These are phyloP conservation scores for Candida tetrigidarum DNA, from an alignment of 1,139 yeast genomes.

Conservation along the genomic window DNA sequence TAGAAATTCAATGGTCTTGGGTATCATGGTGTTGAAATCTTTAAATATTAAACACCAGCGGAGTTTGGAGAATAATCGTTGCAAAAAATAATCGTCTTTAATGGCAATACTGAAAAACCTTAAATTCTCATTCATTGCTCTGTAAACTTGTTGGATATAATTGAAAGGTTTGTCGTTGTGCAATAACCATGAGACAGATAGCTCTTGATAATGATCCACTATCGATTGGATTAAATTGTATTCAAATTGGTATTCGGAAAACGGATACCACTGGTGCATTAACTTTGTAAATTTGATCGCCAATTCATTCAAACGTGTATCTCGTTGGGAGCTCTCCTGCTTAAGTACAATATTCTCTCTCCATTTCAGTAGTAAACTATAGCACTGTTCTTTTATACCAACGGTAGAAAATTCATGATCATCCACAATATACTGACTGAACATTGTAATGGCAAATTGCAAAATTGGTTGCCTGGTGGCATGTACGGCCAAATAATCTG, in stretches of 20 bases:
- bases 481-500: conserved; percentile 38
- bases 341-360: conserved; percentile 1
- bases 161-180: conserved; percentile 15
- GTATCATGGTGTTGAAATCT: conserved; percentile 27
- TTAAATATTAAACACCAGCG: conserved; percentile 37
- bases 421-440: conserved; percentile 23
- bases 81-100: conserved; percentile 23
- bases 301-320: conserved; percentile 7
- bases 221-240: conserved; percentile 22
- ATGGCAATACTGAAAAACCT: conserved; percentile 30
- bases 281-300: conserved; percentile 23
- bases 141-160: conserved; percentile 23
- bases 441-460: conserved; percentile 27
- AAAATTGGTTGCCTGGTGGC: conserved; percentile 30
- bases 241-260: conserved; percentile 20
- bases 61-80: conserved; percentile 25
- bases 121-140: conserved; percentile 22
- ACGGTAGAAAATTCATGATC: conserved; percentile 8
- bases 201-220: conserved; percentile 20
- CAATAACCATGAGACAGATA: conserved; percentile 24
- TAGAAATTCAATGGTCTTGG: conserved; percentile 24
- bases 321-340: not conserved
- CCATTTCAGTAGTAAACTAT: conserved; percentile 4
- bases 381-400: conserved; percentile 3
- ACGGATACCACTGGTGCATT: conserved; percentile 26